Evolutionary conservation across 2,329 filamentous ascomycete species (phyloP), one percentile per base, ranked within the genome.

Genomic region (Fusarium sp.): DNA sequence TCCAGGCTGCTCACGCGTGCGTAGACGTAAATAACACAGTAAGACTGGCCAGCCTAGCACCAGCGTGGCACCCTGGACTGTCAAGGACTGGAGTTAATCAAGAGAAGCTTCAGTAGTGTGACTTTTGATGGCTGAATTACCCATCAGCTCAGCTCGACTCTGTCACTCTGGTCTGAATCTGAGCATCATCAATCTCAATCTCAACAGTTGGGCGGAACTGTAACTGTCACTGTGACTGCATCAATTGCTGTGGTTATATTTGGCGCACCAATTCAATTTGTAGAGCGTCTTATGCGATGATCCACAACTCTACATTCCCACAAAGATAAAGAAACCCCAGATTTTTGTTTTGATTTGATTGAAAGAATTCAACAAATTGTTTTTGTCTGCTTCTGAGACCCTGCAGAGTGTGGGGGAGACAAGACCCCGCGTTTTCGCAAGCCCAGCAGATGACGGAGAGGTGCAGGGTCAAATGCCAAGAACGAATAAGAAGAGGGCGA

Each of bases 371-470:
- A 55, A 55, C 41, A 56, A 70, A 21, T 52, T 41, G 13, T 52
- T 52, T 52, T 44, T 50, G 52, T 58, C 23, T 58, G 31, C n/a
- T 23, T 23, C 45, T 45, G 45, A 69, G 67, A 74, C 70, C 70
- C 68, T 74, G 70, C 57, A 72, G 64, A 49, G 54, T 73, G 72
- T 72, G 62, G 66, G 65, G 50, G 48, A 63, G 46, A 52, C 49
- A 55, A 70, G 63, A 75, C 73, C 72, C 73, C 73, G 73, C 73
- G 71, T 75, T 75, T 74, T 71, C 57, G 39, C 43, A 58, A 51
- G 55, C 34, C 30, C 58, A 59, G 65, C 57, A 60, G 65, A 69
- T 73, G 72, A 74, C 62, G 68, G 62, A 37, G 63, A 56, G 65
- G 54, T 58, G 65, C 58, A 74, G 67, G 70, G 54, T 39, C 58